phyloP scores from a whole-genome alignment of 129 eudicot species.

The Saussurea involucrata region DNA sequence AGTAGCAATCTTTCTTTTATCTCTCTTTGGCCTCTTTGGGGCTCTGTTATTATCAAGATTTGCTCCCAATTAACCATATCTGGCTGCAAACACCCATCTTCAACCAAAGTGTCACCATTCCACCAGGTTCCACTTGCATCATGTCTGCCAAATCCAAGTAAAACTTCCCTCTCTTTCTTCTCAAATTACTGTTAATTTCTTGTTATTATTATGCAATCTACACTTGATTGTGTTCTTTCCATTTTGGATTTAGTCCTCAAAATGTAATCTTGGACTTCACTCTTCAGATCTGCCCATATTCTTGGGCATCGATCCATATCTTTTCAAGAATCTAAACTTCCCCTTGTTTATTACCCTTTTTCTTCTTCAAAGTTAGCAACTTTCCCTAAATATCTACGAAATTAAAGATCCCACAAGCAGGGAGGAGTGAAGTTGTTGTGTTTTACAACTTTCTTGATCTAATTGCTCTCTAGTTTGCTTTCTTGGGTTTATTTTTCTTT shows the following conservation, averaged over 20 bases:
- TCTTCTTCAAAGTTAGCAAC: slow-evolving; percentile 9
- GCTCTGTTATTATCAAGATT: slow-evolving; percentile 16
- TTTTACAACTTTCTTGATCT: background rate
- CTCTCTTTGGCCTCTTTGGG: background rate
- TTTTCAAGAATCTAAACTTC: slow-evolving; percentile 5
- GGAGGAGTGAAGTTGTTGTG: background rate
- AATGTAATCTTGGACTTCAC: slow-evolving; percentile 13
- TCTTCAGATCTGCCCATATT: slow-evolving; percentile 27
- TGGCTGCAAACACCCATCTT: background rate
- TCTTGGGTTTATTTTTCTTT: background rate
- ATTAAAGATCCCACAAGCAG: slow-evolving; percentile 7
- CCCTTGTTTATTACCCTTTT: background rate
- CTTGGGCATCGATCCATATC: background rate
- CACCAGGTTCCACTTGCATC: slow-evolving; percentile 9
- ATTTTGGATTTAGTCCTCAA: slow-evolving; percentile 21
- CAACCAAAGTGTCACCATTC: slow-evolving; percentile 5
- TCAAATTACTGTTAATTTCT: background rate
- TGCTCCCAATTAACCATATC: slow-evolving; percentile 1
- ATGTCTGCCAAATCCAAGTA: slow-evolving; percentile 92
- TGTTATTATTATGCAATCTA: background rate
- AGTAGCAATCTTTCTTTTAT: background rate
- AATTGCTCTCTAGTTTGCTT: background rate
- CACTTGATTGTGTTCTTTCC: slow-evolving; percentile 10
- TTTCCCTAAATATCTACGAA: background rate
- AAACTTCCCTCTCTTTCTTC: slow-evolving; percentile 4